Evolutionary conservation across 768 basidiomycete species (phyloP).

Genomic region (Leccinum disarticulatum): DNA sequence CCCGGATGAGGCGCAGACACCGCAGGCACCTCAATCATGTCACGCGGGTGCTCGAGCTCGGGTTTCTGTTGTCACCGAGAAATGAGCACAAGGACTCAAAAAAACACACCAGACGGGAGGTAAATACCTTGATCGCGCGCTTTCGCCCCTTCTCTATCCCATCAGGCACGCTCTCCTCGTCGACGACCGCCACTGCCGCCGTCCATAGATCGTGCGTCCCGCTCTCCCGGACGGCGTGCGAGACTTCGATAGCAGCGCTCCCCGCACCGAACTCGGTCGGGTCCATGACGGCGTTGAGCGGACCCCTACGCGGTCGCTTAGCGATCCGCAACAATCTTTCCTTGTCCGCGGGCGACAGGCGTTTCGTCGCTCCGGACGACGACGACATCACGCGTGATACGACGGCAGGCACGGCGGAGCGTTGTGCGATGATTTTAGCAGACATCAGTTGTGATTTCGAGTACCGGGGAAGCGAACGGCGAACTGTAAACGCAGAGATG

Average conservation of each 20-base stretch:
- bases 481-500: constrained; percentile 41
- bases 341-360: constrained; percentile 67
- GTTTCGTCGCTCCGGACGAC: constrained; percentile 27
- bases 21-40: constrained; percentile 61
- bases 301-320: constrained; percentile 67
- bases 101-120: too few species aligned
- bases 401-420: constrained; percentile 87
- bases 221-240: constrained; percentile 65
- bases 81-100: neutral
- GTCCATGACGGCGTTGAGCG: constrained; percentile 70
- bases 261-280: constrained; percentile 66
- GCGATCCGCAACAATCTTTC: constrained; percentile 73
- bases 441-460: constrained; percentile 59
- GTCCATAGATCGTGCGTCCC: constrained; percentile 70
- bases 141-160: constrained; percentile 40
- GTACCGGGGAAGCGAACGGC: constrained; percentile 55
- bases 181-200: constrained; percentile 17
- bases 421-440: constrained; percentile 76
- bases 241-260: constrained; percentile 61
- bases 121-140: constrained; percentile 42
- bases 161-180: constrained; percentile 40
- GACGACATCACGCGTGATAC: constrained; percentile 48
- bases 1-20: constrained; percentile 76
- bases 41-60: constrained; percentile 42
- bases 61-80: constrained; percentile 45